phyloP scores from a whole-genome alignment of 2,329 filamentous ascomycete species.

The Pseudogymnoascus sp. region DNA sequence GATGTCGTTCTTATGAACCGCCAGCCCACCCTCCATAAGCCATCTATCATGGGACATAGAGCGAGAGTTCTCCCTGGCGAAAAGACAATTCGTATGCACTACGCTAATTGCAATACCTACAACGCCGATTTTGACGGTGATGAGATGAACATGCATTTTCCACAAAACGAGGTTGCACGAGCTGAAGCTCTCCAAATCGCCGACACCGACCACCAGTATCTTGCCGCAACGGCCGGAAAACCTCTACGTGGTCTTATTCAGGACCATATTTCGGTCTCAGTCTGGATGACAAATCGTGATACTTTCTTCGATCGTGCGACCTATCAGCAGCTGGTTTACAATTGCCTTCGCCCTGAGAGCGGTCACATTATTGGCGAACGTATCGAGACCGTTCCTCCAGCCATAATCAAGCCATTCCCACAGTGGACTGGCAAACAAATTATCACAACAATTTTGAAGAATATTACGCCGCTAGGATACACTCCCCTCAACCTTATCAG shows the following conservation, averaged over 20 bases:
- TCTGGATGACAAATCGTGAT: constrained; percentile 83
- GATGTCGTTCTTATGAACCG: constrained; percentile 99
- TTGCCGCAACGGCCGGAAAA: constrained; percentile 88
- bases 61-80: constrained; percentile 88
- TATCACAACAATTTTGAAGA: constrained; percentile 85
- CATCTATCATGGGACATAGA: constrained; percentile 97
- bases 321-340: constrained; percentile 92
- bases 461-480: constrained; percentile 73
- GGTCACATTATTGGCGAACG: constrained; percentile 78
- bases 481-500: constrained; percentile 72
- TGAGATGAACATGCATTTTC: constrained; percentile 99
- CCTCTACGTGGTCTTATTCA: constrained; percentile 94
- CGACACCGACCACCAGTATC: constrained; percentile 94
- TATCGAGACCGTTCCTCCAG: constrained; percentile 72
- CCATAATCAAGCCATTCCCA: constrained; percentile 70
- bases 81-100: constrained; percentile 98
- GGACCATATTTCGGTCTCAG: constrained; percentile 93
- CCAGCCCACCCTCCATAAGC: constrained; percentile 95
- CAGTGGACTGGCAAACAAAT: constrained; percentile 97
- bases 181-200: constrained; percentile 90
- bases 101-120: constrained; percentile 98
- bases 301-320: constrained; percentile 81
- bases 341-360: constrained; percentile 79
- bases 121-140: constrained; percentile 99
- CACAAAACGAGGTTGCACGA: constrained; percentile 89